Evolutionary conservation across 148 eudicot genomes (phyloP).

Genomic region (Chenopodium suecicum): DNA sequence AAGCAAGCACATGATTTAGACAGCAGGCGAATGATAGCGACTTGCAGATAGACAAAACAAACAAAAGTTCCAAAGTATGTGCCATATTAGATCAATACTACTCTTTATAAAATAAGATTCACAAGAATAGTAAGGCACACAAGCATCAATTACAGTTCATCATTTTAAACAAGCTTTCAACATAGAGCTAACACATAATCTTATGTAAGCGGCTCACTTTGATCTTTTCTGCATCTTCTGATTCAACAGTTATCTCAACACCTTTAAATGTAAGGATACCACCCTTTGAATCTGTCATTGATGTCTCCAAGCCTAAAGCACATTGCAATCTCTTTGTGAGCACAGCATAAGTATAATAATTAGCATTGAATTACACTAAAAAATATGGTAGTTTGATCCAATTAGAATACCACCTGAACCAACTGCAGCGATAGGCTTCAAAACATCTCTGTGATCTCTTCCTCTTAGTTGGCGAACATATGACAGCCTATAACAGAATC

Average conservation of each 20-base stretch:
- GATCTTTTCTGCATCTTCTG: conserved; percentile 55
- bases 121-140: background rate
- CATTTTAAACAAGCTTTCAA: background rate
- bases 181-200: background rate
- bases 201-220: conserved; percentile 42
- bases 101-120: background rate
- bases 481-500: conserved; percentile 21
- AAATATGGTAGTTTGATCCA: background rate
- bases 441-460: conserved; percentile 30
- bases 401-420: conserved; percentile 45
- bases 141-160: background rate
- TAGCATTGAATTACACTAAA: background rate
- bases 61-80: background rate
- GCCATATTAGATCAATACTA: background rate
- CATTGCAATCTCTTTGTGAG: conserved; percentile 11
- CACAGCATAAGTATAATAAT: background rate
- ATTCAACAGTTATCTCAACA: conserved; percentile 59
- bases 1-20: background rate
- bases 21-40: background rate
- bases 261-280: conserved; percentile 41
- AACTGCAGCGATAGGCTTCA: conserved; percentile 48
- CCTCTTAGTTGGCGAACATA: conserved; percentile 20
- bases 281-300: conserved; percentile 41
- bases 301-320: conserved; percentile 46
- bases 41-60: background rate